A percentile compares a stretch with the other conserved stretches of the same genome.
phyloP scores from a whole-genome alignment of 352 stramenopile species.

The Globisporangium spiculum region DNA sequence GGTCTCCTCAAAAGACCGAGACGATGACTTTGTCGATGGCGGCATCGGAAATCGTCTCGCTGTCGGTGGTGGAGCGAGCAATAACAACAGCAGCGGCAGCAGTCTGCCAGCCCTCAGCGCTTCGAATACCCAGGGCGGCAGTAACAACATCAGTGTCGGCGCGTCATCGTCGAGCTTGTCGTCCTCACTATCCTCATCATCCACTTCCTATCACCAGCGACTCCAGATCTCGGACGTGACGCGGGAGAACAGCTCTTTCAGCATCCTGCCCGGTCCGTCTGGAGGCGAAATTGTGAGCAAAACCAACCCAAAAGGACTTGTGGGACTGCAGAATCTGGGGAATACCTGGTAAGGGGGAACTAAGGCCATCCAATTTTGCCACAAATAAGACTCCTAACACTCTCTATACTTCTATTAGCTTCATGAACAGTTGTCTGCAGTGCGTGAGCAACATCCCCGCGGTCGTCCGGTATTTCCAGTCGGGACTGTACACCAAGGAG shows the following conservation, averaged over 20 bases:
- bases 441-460: conserved; percentile 69
- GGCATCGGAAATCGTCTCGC: not conserved
- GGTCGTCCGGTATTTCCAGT: conserved; percentile 58
- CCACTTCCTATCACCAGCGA: conserved; percentile 14
- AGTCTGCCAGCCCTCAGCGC: conserved; percentile 20
- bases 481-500: conserved; percentile 36
- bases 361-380: not conserved
- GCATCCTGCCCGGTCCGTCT: conserved; percentile 8
- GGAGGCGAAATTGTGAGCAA: conserved; percentile 21
- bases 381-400: not conserved
- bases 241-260: conserved; percentile 14
- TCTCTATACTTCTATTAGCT: conserved; percentile 29
- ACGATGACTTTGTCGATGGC: conserved; percentile 15
- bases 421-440: conserved; percentile 88
- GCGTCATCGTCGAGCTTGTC: not conserved
- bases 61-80: not conserved
- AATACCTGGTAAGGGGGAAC: conserved; percentile 60
- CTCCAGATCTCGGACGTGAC: conserved; percentile 7
- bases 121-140: conserved; percentile 11
- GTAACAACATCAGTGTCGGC: conserved; percentile 10
- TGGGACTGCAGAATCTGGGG: conserved; percentile 73
- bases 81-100: conserved; percentile 9
- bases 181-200: not conserved
- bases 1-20: conserved; percentile 10
- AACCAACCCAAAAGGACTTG: conserved; percentile 37